Evolutionary conservation across 106 monocot genomes (phyloP).

Genomic region (Ottelia alismoides): DNA sequence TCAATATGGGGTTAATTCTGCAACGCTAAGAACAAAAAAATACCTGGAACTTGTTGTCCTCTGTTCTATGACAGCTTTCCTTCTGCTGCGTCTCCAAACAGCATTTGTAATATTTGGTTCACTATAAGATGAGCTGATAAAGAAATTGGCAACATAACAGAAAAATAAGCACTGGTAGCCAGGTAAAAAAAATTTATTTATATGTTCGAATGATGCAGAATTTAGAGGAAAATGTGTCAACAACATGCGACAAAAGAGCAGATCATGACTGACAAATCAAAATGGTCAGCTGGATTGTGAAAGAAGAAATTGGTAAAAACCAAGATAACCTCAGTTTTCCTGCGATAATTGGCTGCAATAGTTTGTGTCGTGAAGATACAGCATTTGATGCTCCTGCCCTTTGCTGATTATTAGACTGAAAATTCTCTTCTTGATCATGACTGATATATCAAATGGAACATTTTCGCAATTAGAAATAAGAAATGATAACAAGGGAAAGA

Average conservation of each 20-base stretch:
- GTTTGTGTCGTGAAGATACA: conserved; percentile 35
- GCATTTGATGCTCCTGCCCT: conserved; percentile 50
- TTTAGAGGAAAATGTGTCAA: background rate
- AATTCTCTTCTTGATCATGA: conserved; percentile 66
- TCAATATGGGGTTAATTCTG: too few relatives aligned
- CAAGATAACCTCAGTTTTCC: conserved; percentile 49
- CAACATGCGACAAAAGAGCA: background rate
- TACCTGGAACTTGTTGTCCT: conserved; percentile 96
- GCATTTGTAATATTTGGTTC: conserved; percentile 82
- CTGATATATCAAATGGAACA: conserved; percentile 15
- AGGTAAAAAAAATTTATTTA: conserved; percentile 2
- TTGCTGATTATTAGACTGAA: conserved; percentile 29
- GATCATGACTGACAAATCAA: background rate
- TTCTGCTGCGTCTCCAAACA: conserved; percentile 68
- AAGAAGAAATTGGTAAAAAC: background rate
- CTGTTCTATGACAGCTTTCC: conserved; percentile 71
- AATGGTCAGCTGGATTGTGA: background rate
- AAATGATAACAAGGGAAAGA: too few relatives aligned
- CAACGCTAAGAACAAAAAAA: too few relatives aligned
- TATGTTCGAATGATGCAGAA: background rate
- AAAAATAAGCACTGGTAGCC: too few relatives aligned
- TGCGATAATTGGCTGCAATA: conserved; percentile 40
- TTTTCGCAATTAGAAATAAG: background rate
- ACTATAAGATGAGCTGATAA: conserved; percentile 71
- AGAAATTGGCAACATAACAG: too few relatives aligned